Evolutionary conservation across 495 filamentous ascomycete genomes (phyloP).

Genomic region (Bathelium albidoporum): DNA sequence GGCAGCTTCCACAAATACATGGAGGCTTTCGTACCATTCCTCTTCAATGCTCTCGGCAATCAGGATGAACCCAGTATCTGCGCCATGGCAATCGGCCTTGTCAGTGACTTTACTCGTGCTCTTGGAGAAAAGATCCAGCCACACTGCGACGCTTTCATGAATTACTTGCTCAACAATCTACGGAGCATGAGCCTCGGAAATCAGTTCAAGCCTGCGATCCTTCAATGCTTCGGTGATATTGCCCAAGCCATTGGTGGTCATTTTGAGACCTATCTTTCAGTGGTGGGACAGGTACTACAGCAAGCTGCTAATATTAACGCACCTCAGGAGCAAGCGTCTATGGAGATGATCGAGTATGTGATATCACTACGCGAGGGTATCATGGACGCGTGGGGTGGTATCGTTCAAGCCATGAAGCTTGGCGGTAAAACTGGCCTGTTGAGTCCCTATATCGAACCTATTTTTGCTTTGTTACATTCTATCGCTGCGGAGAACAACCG

Average conservation of each 20-base stretch:
- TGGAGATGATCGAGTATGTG: slow-evolving; percentile 93
- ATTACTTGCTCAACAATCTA: slow-evolving; percentile 81
- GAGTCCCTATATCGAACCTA: slow-evolving; percentile 66
- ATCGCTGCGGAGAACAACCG: slow-evolving; percentile 73
- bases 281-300: slow-evolving; percentile 88
- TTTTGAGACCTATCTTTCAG: slow-evolving; percentile 83
- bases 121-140: slow-evolving; percentile 82
- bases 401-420: slow-evolving; percentile 82
- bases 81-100: slow-evolving; percentile 92
- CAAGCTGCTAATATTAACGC: slow-evolving; percentile 76
- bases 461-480: slow-evolving; percentile 79
- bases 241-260: slow-evolving; percentile 87
- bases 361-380: slow-evolving; percentile 91
- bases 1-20: slow-evolving; percentile 93
- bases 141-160: slow-evolving; percentile 96
- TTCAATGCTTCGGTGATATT: slow-evolving; percentile 97
- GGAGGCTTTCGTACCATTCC: slow-evolving; percentile 81
- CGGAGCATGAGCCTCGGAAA: slow-evolving; percentile 69
- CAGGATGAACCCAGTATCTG: slow-evolving; percentile 90
- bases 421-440: slow-evolving; percentile 62
- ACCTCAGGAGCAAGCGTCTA: slow-evolving; percentile 52
- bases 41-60: slow-evolving; percentile 87
- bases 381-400: slow-evolving; percentile 98
- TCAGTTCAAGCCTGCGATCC: slow-evolving; percentile 94
- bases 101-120: slow-evolving; percentile 89